Conservation (phyloP, 768 basidiomycete species). For the Macrolepiota fuliginosa region DNA sequence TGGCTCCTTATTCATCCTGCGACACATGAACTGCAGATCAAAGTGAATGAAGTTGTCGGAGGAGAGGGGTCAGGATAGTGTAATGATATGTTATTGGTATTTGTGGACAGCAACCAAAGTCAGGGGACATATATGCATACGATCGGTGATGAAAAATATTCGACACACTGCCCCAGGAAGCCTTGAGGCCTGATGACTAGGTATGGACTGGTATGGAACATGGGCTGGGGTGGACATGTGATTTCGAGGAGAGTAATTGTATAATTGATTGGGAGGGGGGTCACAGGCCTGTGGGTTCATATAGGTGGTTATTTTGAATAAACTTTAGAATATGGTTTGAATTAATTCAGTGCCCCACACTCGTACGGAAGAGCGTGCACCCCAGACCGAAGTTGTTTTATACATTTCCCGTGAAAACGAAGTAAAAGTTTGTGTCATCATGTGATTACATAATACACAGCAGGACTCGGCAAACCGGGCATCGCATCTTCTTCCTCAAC, state of each 20-base stretch:
- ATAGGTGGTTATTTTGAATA: constrained; percentile 89
- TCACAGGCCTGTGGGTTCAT: constrained; percentile 91
- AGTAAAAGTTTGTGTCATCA: neutral
- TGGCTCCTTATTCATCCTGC: too few species aligned
- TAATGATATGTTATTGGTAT: too few species aligned
- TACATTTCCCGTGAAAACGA: neutral
- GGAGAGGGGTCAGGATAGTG: too few species aligned
- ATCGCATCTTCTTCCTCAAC: constrained; percentile 1
- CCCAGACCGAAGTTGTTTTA: constrained; percentile 4
- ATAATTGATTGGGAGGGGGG: constrained; percentile 84
- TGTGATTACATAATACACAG: constrained; percentile 3
- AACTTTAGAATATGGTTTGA: too few species aligned
- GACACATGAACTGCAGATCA: too few species aligned
- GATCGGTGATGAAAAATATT: too few species aligned
- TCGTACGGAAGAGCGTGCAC: neutral
- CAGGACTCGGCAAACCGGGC: neutral
- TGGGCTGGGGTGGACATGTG: constrained; percentile 8
- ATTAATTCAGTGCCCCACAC: too few species aligned
- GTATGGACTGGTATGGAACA: neutral
- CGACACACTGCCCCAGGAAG: too few species aligned
- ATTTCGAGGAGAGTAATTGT: constrained; percentile 32
- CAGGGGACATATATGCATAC: too few species aligned
- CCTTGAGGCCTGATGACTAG: neutral
- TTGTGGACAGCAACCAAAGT: too few species aligned
- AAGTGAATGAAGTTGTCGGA: too few species aligned